A percentile compares a stretch with the other conserved stretches of the same genome.
These are phyloP conservation scores for Myriosclerotinia duriaeana DNA, from an alignment of 2,329 filamentous ascomycete genomes.

Conservation along the genomic window DNA sequence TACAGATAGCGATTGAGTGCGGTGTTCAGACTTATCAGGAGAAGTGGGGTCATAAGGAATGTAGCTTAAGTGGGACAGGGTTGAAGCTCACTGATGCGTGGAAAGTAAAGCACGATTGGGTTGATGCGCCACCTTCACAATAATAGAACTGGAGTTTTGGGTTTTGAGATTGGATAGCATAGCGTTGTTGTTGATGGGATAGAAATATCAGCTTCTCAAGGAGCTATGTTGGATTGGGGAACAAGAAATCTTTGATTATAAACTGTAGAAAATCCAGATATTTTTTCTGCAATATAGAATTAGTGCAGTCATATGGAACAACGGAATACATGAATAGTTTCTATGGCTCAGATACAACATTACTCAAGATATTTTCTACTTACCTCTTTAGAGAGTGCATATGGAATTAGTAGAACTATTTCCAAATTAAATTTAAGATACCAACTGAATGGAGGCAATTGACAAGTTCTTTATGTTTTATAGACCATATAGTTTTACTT, in stretches of 20 bases:
- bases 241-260: neutral
- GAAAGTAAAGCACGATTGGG: slow-evolving; percentile 47
- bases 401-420: no score
- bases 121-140: neutral
- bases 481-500: no score
- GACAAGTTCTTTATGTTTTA: no score
- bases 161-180: neutral
- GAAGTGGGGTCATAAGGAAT: slow-evolving; percentile 50
- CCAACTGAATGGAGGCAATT: no score
- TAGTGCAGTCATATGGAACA: no score
- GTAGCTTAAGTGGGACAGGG: slow-evolving; percentile 43
- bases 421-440: no score
- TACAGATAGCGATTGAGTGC: slow-evolving; percentile 48
- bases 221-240: neutral
- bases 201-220: neutral
- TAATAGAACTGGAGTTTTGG: neutral
- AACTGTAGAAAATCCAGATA: neutral
- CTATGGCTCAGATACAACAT: no score
- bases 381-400: no score
- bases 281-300: no score
- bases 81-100: slow-evolving; percentile 48
- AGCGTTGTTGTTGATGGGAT: neutral
- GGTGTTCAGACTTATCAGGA: slow-evolving; percentile 45
- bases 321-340: no score
- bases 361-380: no score